Conservation (phyloP, 2,329 filamentous ascomycete genomes). For the Aureobasidium sp. region DNA sequence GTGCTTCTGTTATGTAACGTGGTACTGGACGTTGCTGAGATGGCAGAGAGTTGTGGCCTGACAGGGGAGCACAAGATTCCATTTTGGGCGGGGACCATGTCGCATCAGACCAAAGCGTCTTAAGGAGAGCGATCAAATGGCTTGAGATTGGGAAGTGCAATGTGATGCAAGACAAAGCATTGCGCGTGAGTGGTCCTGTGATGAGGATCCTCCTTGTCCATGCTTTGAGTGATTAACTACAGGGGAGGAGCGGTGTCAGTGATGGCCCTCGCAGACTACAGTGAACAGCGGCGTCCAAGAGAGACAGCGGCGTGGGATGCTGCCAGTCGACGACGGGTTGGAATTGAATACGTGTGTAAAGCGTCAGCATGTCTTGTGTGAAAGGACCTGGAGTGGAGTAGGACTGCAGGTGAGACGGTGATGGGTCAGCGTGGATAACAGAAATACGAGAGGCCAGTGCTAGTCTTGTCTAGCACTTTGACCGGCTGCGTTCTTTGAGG, state of each 20-base stretch:
- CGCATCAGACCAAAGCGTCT: not conserved
- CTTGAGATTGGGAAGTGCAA: not conserved
- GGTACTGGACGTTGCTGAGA: not conserved
- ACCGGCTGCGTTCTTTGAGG: not conserved
- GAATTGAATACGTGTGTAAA: not conserved
- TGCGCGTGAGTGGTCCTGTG: not conserved
- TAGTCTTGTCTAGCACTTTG: not conserved
- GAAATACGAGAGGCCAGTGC: not conserved
- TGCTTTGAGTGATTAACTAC: not conserved
- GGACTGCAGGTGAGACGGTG: not conserved
- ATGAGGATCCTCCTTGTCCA: not conserved
- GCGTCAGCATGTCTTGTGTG: not conserved
- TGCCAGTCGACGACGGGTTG: too few relatives aligned
- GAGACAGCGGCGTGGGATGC: not conserved
- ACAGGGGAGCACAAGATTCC: not conserved
- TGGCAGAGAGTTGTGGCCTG: not conserved
- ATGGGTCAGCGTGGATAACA: not conserved
- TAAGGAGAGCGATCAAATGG: too few relatives aligned
- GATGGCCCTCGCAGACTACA: not conserved
- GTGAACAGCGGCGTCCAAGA: not conserved
- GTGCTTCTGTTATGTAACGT: not conserved
- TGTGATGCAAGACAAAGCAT: not conserved
- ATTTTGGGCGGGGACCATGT: not conserved
- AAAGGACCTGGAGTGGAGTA: not conserved
- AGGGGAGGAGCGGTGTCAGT: not conserved